These are phyloP conservation scores for Ambrosia artemisiifolia DNA, from an alignment of 129 eudicot species.

Conservation along the genomic window DNA sequence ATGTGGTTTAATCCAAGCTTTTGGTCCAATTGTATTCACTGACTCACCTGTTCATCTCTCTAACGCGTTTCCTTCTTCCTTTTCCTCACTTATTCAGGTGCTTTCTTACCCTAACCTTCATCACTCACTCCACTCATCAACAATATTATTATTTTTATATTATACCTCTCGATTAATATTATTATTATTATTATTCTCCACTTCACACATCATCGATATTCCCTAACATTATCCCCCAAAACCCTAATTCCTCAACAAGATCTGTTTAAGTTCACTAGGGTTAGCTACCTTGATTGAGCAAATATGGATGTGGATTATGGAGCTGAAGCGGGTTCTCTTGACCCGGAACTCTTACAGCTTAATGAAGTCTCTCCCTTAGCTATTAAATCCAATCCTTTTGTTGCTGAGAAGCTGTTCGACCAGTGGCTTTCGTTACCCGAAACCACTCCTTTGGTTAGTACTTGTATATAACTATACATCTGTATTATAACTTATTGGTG, in stretches of 20 bases:
- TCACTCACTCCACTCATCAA: constrained; percentile 1
- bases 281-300: not conserved
- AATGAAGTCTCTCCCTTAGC: constrained; percentile 69
- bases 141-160: not conserved
- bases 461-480: not conserved
- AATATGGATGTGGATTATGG: constrained; percentile 68
- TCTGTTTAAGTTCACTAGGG: too few species aligned
- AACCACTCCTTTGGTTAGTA: constrained; percentile 53
- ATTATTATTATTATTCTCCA: not conserved
- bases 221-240: not conserved
- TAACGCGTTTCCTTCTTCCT: constrained; percentile 23
- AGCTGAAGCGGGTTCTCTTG: constrained; percentile 57
- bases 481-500: not conserved
- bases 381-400: constrained; percentile 59
- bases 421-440: constrained; percentile 90
- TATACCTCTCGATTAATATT: not conserved
- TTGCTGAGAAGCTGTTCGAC: constrained; percentile 67
- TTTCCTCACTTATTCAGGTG: not conserved
- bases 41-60: not conserved
- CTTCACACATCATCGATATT: constrained; percentile 16
- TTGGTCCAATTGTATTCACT: too few species aligned
- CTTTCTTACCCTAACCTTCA: not conserved
- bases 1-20: too few species aligned
- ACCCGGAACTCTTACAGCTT: constrained; percentile 74
- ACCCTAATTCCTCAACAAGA: constrained; percentile 1